Evolutionary conservation across 1,139 yeast species (phyloP).

Genomic region (Taphrina deformans): DNA sequence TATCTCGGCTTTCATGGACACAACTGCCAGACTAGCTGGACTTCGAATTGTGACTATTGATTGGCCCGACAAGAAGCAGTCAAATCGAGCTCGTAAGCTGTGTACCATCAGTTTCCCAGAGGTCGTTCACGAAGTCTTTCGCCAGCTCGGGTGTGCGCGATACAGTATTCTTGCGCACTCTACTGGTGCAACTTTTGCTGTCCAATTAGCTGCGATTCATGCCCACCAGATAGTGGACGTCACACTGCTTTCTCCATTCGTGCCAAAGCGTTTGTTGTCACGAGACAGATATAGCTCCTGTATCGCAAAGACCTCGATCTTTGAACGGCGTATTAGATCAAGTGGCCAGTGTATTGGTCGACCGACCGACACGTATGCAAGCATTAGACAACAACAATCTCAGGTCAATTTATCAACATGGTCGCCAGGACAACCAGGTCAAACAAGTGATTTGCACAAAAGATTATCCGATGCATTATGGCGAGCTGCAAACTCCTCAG

Average conservation of each 20-base stretch:
- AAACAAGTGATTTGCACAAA: neutral
- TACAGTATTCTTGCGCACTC: conserved; percentile 8
- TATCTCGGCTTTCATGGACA: neutral
- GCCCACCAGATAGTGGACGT: neutral
- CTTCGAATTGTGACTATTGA: neutral
- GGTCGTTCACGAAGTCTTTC: neutral
- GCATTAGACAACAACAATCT: neutral
- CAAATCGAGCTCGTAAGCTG: neutral
- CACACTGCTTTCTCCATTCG: neutral
- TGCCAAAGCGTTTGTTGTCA: neutral
- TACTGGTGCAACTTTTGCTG: neutral
- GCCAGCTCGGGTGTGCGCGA: neutral
- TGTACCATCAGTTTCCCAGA: neutral
- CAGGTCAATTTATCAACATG: neutral
- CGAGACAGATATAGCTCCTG: neutral
- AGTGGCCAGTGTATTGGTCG: neutral
- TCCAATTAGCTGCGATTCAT: conserved; percentile 1
- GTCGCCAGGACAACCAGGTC: neutral
- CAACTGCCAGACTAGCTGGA: neutral
- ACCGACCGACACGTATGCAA: neutral
- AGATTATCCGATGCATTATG: neutral
- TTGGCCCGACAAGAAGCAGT: neutral
- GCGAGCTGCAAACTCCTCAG: neutral
- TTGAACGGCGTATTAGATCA: neutral
- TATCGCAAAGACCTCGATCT: neutral